These are phyloP conservation scores for Colletotrichum truncatum DNA, from an alignment of 2,329 filamentous ascomycete genomes.

Conservation along the genomic window DNA sequence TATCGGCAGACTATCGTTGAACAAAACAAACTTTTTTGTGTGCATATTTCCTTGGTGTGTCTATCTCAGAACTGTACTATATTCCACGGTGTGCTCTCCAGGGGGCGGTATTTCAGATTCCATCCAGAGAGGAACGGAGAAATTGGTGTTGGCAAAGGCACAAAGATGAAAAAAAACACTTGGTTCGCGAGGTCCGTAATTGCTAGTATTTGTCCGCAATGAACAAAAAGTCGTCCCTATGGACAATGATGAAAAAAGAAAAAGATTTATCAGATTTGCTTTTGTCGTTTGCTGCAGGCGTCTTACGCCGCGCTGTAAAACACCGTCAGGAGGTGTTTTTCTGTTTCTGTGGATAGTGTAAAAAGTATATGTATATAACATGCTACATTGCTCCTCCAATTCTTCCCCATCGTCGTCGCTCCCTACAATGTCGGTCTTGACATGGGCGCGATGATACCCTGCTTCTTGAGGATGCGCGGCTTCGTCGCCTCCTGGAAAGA, in stretches of 20 bases:
- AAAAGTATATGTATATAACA: background rate
- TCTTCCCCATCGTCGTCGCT: background rate
- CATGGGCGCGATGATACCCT: constrained; percentile 89
- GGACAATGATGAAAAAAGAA: background rate
- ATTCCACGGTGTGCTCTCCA: background rate
- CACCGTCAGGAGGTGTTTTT: background rate
- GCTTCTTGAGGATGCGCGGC: constrained; percentile 89
- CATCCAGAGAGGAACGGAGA: constrained; percentile 10
- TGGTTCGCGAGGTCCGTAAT: background rate
- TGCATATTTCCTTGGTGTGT: constrained; percentile 25
- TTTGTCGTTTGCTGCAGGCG: too few relatives aligned
- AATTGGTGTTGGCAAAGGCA: constrained; percentile 12
- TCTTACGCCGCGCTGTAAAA: background rate
- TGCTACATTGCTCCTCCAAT: background rate
- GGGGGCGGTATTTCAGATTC: background rate
- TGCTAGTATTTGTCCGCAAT: background rate
- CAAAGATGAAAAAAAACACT: constrained; percentile 7
- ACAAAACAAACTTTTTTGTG: background rate
- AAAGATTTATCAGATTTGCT: background rate
- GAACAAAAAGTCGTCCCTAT: background rate
- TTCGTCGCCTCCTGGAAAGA: constrained; percentile 90
- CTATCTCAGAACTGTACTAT: constrained; percentile 23
- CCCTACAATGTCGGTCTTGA: constrained; percentile 70
- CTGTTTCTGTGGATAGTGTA: background rate
- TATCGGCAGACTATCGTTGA: background rate